Percentiles rank a stretch among this genome's conserved stretches.
Conservation (phyloP, 352 stramenopile species). For the Globisporangium uncinulatum region DNA sequence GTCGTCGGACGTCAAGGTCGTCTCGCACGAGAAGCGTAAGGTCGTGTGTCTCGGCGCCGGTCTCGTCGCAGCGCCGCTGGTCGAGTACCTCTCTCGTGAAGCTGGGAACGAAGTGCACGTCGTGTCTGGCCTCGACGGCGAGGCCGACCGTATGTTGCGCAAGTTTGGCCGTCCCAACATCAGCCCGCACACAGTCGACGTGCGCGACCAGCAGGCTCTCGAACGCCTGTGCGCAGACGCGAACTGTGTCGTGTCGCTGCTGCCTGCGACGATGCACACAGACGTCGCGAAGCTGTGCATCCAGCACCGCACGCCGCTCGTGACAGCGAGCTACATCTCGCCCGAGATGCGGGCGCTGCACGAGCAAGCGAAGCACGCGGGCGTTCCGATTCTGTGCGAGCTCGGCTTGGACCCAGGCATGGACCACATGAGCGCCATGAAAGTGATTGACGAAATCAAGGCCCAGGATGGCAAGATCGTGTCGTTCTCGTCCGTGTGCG, state of each 20-base stretch:
- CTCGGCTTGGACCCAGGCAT: constrained; percentile 95
- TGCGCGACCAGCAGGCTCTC: constrained; percentile 60
- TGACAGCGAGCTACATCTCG: constrained; percentile 95
- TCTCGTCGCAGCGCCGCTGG: constrained; percentile 75
- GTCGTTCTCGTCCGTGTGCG: constrained; percentile 93
- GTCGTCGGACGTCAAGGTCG: constrained; percentile 18
- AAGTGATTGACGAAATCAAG: constrained; percentile 95
- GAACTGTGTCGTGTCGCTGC: constrained; percentile 92
- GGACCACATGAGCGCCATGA: constrained; percentile 97
- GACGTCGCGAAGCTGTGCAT: constrained; percentile 88
- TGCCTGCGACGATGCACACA: constrained; percentile 93
- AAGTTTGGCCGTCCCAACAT: constrained; percentile 65
- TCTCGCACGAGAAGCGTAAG: constrained; percentile 62
- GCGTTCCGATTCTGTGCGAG: constrained; percentile 94
- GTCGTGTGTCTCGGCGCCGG: constrained; percentile 86
- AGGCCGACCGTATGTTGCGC: constrained; percentile 60
- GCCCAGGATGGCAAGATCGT: constrained; percentile 82
- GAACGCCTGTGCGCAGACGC: constrained; percentile 62
- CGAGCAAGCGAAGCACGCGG: constrained; percentile 56
- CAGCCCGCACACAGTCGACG: constrained; percentile 77
- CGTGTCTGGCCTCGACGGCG: constrained; percentile 65
- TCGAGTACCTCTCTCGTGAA: constrained; percentile 83
- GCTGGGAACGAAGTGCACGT: constrained; percentile 63
- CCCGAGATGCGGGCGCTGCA: constrained; percentile 89
- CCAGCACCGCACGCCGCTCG: constrained; percentile 76